Evolutionary conservation across 2,329 filamentous ascomycete genomes (phyloP), one percentile per base, ranked within the genome.

Genomic region (Talaromyces marneffei): DNA sequence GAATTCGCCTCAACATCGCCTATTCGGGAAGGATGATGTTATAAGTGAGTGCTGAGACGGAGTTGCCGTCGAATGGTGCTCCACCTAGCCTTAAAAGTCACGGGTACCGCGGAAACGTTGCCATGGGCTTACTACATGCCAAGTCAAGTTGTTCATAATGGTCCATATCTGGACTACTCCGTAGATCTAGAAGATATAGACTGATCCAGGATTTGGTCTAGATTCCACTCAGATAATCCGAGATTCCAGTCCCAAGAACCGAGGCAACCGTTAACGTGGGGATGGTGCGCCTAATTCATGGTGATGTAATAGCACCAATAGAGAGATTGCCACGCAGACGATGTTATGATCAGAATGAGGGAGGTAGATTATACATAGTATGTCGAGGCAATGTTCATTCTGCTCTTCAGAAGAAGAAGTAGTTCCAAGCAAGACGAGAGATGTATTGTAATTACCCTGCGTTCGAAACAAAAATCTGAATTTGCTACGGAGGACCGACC

Each of bases 271-370:
- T 7, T 48, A 42, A 57, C 10, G 40, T 12, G 29, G n/a, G n/a
- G n/a, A n/a, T n/a, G n/a, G n/a, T n/a, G n/a, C n/a, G n/a, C 39
- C 4, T 16, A 52, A 20, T 52, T 52, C 29, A 52, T 33, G 27
- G 48, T 52, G 48, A 52, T 52, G 48, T 52, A 52, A 52, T 33
- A n/a, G n/a, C n/a, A n/a, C n/a, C n/a, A n/a, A n/a, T n/a, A n/a
- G n/a, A 25, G 23, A 14, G n/a, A 27, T 23, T 31, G 44, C 40
- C 56, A 58, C 44, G 29, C 33, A 27, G 14, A 33, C 33, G 35
- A 53, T 14, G 29, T 25, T 55, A 33, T 35, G 52, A 55, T 55
- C 35, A 27, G 20, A 16, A 25, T n/a, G 50, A 37, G 46, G 12
- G 7, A 14, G 0, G 23, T n/a, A n/a, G n/a, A n/a, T n/a, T n/a